phyloP scores from a whole-genome alignment of 2,329 filamentous ascomycete genomes.

The Xylaria sp. region DNA sequence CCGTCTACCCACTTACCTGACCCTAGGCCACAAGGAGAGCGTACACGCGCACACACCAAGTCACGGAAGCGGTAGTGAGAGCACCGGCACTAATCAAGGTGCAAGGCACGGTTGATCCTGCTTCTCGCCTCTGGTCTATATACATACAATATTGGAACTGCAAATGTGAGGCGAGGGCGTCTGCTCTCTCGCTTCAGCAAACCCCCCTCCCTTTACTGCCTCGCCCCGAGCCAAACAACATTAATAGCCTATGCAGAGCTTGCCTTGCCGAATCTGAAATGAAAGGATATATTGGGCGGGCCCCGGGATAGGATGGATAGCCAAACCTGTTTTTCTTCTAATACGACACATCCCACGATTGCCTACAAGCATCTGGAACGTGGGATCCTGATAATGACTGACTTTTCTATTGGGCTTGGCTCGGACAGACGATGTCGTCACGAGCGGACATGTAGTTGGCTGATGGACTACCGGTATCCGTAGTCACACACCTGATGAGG shows the following conservation, averaged over 20 bases:
- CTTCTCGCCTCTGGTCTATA: neutral
- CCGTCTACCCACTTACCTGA: neutral
- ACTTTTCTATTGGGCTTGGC: slow-evolving; percentile 10
- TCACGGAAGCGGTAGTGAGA: slow-evolving; percentile 16
- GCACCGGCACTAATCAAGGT: slow-evolving; percentile 3
- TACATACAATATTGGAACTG: slow-evolving; percentile 24
- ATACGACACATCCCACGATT: slow-evolving; percentile 29
- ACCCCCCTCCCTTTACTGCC: neutral
- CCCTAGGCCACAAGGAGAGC: slow-evolving; percentile 11
- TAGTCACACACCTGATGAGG: slow-evolving; percentile 20
- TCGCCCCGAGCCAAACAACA: slow-evolving; percentile 21
- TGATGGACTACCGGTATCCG: slow-evolving; percentile 12
- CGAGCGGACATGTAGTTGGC: slow-evolving; percentile 16
- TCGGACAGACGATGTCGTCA: slow-evolving; percentile 11
- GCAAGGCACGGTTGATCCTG: slow-evolving; percentile 16
- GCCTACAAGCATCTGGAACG: slow-evolving; percentile 25
- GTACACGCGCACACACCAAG: slow-evolving; percentile 15
- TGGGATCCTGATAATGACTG: slow-evolving; percentile 12
- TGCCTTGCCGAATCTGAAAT: slow-evolving; percentile 29
- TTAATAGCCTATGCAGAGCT: slow-evolving; percentile 29
- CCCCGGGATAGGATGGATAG: slow-evolving; percentile 19
- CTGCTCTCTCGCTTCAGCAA: slow-evolving; percentile 26
- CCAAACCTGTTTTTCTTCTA: slow-evolving; percentile 29
- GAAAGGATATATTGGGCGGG: slow-evolving; percentile 26
- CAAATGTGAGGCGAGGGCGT: slow-evolving; percentile 21